These are phyloP conservation scores for Candida sp. DNA, from an alignment of 1,139 yeast genomes.

Conservation along the genomic window DNA sequence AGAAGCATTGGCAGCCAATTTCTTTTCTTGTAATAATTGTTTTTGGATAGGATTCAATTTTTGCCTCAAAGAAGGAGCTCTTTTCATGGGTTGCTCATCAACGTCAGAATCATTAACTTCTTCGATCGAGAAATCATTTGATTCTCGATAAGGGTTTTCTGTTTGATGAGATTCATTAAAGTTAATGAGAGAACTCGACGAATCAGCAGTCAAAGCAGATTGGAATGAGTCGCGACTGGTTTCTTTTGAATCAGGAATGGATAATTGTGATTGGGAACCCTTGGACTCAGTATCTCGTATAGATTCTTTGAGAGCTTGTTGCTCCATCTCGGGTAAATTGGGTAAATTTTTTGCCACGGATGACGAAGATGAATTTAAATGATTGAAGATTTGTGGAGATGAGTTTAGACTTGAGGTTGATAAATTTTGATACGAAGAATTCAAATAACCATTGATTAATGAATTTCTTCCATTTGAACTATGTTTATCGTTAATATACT, in stretches of 20 bases:
- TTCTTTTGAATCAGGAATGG: neutral
- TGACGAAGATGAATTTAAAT: neutral
- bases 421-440: neutral
- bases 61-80: neutral
- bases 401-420: neutral
- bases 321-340: constrained; percentile 5
- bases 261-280: neutral
- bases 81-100: constrained; percentile 17
- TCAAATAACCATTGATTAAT: constrained; percentile 1
- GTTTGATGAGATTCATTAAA: neutral
- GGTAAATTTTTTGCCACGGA: neutral
- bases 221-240: constrained; percentile 10
- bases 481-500: constrained; percentile 13
- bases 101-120: constrained; percentile 43
- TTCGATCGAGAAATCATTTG: constrained; percentile 35
- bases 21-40: constrained; percentile 1
- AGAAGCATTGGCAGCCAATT: neutral
- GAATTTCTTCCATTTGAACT: neutral
- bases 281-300: neutral
- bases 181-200: constrained; percentile 9
- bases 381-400: neutral
- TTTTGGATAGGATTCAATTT: neutral
- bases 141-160: neutral
- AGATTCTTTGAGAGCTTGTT: constrained; percentile 1
- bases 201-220: constrained; percentile 14